Base-by-base conservation (phyloP, 129 eudicot genomes). In the Mikania micrantha region DNA sequence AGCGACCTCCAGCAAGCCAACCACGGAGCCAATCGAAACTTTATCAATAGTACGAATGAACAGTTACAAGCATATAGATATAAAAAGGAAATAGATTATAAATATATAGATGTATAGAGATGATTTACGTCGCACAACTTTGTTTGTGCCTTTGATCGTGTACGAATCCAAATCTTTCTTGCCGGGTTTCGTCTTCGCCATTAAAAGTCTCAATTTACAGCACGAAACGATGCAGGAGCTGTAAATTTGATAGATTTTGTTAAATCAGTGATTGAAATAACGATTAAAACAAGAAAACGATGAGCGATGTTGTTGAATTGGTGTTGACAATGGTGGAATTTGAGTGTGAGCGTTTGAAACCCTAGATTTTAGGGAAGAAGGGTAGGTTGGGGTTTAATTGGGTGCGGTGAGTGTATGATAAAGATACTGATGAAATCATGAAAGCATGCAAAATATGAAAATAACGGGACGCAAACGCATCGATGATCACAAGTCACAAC, bases 111-210 rank as follows among this genome's bases (percentile, higher is more conserved):
- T 17, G 64, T 32, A 64, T 13, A 60, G 28, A 44, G 59, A 74
- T 12, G 49, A 27, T 66, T 49, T 82, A 91, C 96, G 85, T 88
- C 95, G 70, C 54, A 91, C 98, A 22, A 85, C 70, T 83, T 91
- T 91, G 87, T 82, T 80, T 73, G 98, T 91, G 79, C 96, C 96
- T 52, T 80, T 88, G 79, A 91, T 91, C 1, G 88, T 82, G 83
- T 91, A 91, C 13, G 98, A 81, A 74, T 88, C 98, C 24, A 85
- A 59, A 81, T 91, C 98, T 67, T 85, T 82, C 75, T 88, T 88
- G 12, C 96, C 98, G 1, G 96, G 96, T 73, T 83, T 86, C 5
- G 98, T 91, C 76, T 88, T 91, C 32, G 98, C 98, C 98, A 88
- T 88, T 22, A 16, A 2, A 9, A 53, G 52, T 70, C 36, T n/a